Base-by-base conservation (phyloP, 768 basidiomycete species). In the Mycena amicta region DNA sequence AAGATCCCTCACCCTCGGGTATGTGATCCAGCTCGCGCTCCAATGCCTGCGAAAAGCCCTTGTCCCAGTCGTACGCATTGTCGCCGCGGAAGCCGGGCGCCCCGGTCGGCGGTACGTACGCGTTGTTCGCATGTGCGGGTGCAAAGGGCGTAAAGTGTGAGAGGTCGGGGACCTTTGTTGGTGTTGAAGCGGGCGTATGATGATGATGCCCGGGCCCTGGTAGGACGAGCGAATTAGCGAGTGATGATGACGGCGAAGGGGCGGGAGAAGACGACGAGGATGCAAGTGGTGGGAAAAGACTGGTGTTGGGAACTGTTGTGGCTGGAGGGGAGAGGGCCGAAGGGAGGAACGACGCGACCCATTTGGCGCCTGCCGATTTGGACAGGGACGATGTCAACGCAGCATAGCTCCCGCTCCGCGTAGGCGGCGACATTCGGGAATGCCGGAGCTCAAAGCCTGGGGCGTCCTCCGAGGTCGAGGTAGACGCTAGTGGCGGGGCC, bases 21-120 rank as follows among this genome's bases (percentile, higher is more conserved):
- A 51, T 54, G 3, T 69, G 67, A 15, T 61, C 64, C 37, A 75
- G 51, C 54, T 85, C 85, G 2, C 69, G 68, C 50, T 77, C 76
- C 37, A 85, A 68, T 28, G 76, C 75, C 2, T 74, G 76, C 0
- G 83, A 85, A 65, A 77, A 87, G 0, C 86, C 85, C 53, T 83
- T 85, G 69, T 93, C 86, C 92, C 92, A 84, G 56, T 78, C 74
- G 59, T 82, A 77, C 16, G 74, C 40, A 12, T 51, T 71, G 47
- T 90, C 89, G 0, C 89, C 89, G 15, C 72, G 77, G 63, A 88
- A 92, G 4, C 90, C 93, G 0, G 92, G 92, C 0, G 92, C 93
- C n/a, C 92, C 86, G 52, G 67, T 74, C 1, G 80, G 77, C 2
- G 81, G 75, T 0, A 72, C 61, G 56, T 77, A 75, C 23, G 58